A percentile compares a stretch with the other conserved stretches of the same genome.
Evolutionary conservation across 225 moss, liverwort and hornwort genomes (phyloP).

Genomic region (Asterella californica): DNA sequence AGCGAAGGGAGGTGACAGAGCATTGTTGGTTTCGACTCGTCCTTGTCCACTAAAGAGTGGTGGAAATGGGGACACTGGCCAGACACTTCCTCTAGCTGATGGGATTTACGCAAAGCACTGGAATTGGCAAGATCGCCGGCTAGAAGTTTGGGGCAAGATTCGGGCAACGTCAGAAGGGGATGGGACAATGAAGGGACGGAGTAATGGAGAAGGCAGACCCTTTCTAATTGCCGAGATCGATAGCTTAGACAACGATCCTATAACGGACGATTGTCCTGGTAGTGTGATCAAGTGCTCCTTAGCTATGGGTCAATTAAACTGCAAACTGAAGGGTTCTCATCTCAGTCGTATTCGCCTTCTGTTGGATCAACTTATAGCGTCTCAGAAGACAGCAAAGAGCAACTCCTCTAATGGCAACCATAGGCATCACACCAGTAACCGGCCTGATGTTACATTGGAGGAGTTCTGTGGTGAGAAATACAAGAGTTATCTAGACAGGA

Average conservation of each 20-base stretch:
- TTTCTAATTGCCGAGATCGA: constrained; percentile 72
- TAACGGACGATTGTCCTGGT: constrained; percentile 44
- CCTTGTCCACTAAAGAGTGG: constrained; percentile 50
- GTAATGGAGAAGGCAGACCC: constrained; percentile 43
- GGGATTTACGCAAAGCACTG: constrained; percentile 54
- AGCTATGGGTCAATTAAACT: constrained; percentile 71
- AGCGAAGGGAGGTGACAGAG: constrained; percentile 50
- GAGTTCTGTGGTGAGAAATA: constrained; percentile 49
- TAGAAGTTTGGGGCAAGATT: constrained; percentile 50
- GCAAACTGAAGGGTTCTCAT: constrained; percentile 55
- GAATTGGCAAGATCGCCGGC: constrained; percentile 62
- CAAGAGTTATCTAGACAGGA: constrained; percentile 46
- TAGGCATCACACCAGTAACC: constrained; percentile 18
- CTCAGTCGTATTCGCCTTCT: constrained; percentile 56
- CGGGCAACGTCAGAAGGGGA: constrained; percentile 16
- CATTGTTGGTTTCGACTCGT: constrained; percentile 53
- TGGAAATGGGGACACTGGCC: constrained; percentile 13
- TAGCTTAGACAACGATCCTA: constrained; percentile 49
- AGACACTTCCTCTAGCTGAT: constrained; percentile 51
- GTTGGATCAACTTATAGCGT: constrained; percentile 48
- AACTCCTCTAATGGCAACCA: constrained; percentile 2
- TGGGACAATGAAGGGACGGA: not conserved
- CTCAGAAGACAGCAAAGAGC: constrained; percentile 21
- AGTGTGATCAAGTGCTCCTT: constrained; percentile 68
- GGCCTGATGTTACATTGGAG: constrained; percentile 42